Conservation (phyloP, 768 basidiomycete genomes). For the Rhodotorula graminis region DNA sequence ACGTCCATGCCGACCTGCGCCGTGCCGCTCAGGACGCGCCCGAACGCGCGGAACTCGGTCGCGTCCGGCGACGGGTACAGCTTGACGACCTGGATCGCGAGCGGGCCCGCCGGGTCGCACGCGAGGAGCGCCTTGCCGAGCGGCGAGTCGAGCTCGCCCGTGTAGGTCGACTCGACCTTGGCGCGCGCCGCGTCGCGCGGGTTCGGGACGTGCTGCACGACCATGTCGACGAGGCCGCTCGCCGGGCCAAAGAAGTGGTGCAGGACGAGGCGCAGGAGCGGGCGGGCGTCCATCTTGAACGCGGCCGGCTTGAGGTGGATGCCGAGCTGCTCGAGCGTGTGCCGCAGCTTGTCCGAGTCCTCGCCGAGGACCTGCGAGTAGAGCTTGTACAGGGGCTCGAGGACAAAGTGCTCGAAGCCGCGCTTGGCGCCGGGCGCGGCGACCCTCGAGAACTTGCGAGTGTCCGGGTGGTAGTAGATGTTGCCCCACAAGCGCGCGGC, state of each 20-base stretch:
- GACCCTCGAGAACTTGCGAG: constrained; percentile 84
- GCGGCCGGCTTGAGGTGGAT: constrained; percentile 85
- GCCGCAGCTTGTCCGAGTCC: constrained; percentile 79
- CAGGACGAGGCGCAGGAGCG: constrained; percentile 83
- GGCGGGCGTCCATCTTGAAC: constrained; percentile 98
- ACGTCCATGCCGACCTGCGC: constrained; percentile 73
- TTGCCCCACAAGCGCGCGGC: constrained; percentile 95
- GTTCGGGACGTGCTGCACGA: constrained; percentile 81
- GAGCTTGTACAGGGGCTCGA: constrained; percentile 94
- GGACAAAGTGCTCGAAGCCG: constrained; percentile 90
- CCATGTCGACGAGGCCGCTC: constrained; percentile 85
- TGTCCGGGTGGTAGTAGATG: constrained; percentile 82
- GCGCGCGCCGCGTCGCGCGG: constrained; percentile 47
- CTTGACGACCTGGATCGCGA: constrained; percentile 89
- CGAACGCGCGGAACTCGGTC: constrained; percentile 92
- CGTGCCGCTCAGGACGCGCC: constrained; percentile 88
- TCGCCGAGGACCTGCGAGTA: constrained; percentile 92
- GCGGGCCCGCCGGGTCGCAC: constrained; percentile 76
- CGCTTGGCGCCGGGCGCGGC: constrained; percentile 59
- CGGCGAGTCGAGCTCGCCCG: constrained; percentile 77
- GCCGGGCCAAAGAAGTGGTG: constrained; percentile 93
- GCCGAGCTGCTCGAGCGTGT: constrained; percentile 66
- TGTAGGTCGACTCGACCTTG: constrained; percentile 69
- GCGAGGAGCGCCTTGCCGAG: constrained; percentile 72
- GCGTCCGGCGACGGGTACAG: constrained; percentile 96